Percentiles rank a stretch among this genome's conserved stretches.
These are phyloP conservation scores for Fusarium solani-melongenae DNA, from an alignment of 2,329 filamentous ascomycete species.

Conservation along the genomic window DNA sequence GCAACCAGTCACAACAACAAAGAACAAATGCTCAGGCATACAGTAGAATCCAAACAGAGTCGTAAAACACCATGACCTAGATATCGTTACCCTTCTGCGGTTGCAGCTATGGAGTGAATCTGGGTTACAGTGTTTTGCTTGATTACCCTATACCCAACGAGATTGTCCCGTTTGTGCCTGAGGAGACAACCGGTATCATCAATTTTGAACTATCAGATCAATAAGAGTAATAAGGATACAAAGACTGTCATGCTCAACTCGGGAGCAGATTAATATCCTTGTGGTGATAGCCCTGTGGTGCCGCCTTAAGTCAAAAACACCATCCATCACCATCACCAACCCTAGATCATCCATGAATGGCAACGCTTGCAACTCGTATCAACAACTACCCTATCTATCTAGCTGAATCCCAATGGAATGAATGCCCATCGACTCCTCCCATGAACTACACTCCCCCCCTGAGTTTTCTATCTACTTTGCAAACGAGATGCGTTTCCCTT, in stretches of 20 bases:
- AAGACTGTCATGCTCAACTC: neutral
- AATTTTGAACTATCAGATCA: neutral
- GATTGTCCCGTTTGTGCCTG: neutral
- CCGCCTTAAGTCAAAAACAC: neutral
- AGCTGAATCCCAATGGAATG: constrained; percentile 25
- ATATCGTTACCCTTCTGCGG: neutral
- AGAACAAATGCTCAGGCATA: too few species aligned
- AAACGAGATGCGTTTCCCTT: constrained; percentile 7
- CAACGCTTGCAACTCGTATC: constrained; percentile 10
- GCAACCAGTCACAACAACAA: neutral
- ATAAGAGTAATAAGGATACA: neutral
- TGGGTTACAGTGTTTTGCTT: neutral
- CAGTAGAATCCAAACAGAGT: neutral
- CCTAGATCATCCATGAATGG: neutral
- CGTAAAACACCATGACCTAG: neutral
- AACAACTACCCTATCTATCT: constrained; percentile 31
- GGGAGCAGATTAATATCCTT: neutral
- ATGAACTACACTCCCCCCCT: constrained; percentile 4
- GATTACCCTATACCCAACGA: neutral
- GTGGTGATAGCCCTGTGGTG: neutral
- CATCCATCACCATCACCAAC: neutral
- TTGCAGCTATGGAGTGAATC: neutral
- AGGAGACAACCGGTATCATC: neutral
- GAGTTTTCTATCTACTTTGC: constrained; percentile 30
- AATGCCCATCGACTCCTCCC: constrained; percentile 27